phyloP scores from a whole-genome alignment of 2,329 filamentous ascomycete genomes.

The Colletotrichum scovillei region DNA sequence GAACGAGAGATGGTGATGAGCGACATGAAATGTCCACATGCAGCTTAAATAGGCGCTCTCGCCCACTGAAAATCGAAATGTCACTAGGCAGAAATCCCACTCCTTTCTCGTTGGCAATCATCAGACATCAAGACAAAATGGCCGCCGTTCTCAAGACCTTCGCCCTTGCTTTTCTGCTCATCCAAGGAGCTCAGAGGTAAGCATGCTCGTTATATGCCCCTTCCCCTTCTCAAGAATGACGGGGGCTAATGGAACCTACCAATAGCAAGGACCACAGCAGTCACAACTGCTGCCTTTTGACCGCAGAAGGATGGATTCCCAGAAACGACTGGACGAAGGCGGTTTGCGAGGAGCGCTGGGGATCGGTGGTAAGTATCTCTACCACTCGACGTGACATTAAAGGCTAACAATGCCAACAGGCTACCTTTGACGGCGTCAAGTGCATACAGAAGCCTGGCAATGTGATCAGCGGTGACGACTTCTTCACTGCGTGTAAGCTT shows the following conservation, averaged over 20 bases:
- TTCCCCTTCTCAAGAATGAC: not conserved
- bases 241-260: not conserved
- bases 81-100: not conserved
- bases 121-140: not conserved
- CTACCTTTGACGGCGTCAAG: not conserved
- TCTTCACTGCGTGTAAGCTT: not conserved
- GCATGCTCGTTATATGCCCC: too few relatives aligned
- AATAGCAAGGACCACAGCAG: not conserved
- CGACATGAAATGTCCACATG: not conserved
- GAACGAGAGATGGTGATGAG: not conserved
- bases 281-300: not conserved
- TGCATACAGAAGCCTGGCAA: not conserved
- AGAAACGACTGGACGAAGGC: not conserved
- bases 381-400: not conserved
- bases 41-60: not conserved
- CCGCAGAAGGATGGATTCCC: not conserved
- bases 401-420: not conserved
- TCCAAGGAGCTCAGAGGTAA: not conserved
- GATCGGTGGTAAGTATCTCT: not conserved
- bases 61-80: not conserved
- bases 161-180: not conserved
- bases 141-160: not conserved
- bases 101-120: not conserved
- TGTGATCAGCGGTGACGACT: not conserved
- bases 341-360: not conserved